phyloP scores from a whole-genome alignment of 129 eudicot species.

The Centella asiatica region DNA sequence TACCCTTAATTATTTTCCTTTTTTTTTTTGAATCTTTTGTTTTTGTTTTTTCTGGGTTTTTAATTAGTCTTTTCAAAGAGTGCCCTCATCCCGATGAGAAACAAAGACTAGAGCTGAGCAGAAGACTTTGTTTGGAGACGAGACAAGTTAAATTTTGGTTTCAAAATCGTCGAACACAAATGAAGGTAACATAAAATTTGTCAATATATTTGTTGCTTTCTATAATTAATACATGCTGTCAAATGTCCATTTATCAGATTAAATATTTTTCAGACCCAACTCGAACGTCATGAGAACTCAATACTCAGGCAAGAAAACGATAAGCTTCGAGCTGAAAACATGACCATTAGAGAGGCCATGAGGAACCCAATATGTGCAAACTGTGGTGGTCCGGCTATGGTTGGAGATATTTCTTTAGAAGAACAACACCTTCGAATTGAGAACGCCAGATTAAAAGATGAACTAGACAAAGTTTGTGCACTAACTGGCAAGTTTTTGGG shows the following conservation, averaged over 20 bases:
- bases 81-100: conserved; percentile 99
- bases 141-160: conserved; percentile 98
- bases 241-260: background rate
- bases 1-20: background rate
- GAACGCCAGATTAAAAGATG: conserved; percentile 76
- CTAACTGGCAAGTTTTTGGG: conserved; percentile 84
- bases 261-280: conserved; percentile 47
- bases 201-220: background rate
- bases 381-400: conserved; percentile 93
- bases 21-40: background rate
- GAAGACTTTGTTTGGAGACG: conserved; percentile 66
- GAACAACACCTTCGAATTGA: conserved; percentile 86
- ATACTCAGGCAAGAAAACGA: conserved; percentile 84
- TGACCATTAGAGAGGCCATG: conserved; percentile 92
- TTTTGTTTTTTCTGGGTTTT: background rate
- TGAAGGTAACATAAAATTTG: conserved; percentile 47
- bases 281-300: conserved; percentile 88
- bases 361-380: conserved; percentile 82
- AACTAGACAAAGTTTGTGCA: conserved; percentile 72
- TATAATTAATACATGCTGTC: no score
- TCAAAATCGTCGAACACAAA: conserved; percentile 93
- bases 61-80: conserved; percentile 70
- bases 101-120: conserved; percentile 86
- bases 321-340: conserved; percentile 80
- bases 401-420: conserved; percentile 76